Evolutionary conservation across 129 eudicot species (phyloP), one percentile per base, ranked within the genome.

Genomic region (Flaveria sonorensis): DNA sequence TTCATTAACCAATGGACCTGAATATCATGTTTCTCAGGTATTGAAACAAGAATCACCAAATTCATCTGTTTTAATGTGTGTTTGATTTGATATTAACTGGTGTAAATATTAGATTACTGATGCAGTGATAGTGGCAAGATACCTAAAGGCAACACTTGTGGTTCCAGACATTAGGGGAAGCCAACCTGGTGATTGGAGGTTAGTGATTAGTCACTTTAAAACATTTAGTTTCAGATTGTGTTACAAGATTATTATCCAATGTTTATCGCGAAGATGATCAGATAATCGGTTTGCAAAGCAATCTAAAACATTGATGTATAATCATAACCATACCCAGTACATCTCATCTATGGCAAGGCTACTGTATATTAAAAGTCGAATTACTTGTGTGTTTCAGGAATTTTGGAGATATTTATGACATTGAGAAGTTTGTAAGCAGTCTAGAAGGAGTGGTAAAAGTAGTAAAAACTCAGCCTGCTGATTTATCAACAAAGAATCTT

Each of bases 1-100:
- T 83, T 94, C 99, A 39, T 79, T 94, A 47, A 91, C 99, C 50
- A 90, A 94, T 16, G 99, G 99, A 76, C 97, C 99, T 16, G 99
- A 94, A 81, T 94, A 85, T 78, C 99, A 94, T 70, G 89, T 91
- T 74, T 91, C 99, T 3, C 99, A 94, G 99, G 99, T 91, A 81
- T 70, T 40, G 18, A 40, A 53, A 56, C 39, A 4, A 12, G 21
- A 39, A 18, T 30, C 74, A 69, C 12, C 59, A 69, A 9, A 47
- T 70, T 50, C 46, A 71, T 71, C 28, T 24, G 28, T 62, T 71
- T 71, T 28, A 24, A 16, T 48, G 15, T 71, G 45, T 32, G 43
- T 48, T 64, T 53, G 11, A n/a, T 77, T 70, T 65, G 24, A 65
- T 65, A 26, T 75, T 46, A 63, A 60, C 36, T 23, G 2, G 19